Conservation (phyloP, 306 rosid genomes). For the Casuarina glauca region DNA sequence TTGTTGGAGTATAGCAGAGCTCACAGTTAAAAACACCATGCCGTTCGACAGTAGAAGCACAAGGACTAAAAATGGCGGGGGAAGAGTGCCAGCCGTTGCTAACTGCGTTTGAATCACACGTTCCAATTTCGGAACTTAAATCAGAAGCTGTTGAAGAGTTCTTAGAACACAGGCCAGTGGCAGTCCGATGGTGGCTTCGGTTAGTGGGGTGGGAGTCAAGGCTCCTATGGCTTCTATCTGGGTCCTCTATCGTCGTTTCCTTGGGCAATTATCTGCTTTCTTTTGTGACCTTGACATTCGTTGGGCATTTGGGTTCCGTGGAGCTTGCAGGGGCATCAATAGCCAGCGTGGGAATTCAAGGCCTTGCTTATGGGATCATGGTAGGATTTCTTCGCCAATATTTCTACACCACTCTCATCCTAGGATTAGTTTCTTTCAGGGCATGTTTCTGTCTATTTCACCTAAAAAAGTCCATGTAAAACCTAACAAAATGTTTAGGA, state of each 20-base stretch:
- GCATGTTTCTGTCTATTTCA: too few species aligned
- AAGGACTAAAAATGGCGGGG: background rate
- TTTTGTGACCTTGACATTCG: slow-evolving; percentile 49
- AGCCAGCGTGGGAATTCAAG: slow-evolving; percentile 70
- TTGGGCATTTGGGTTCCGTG: slow-evolving; percentile 63
- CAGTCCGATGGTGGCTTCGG: slow-evolving; percentile 41
- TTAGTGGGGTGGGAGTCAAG: slow-evolving; percentile 72
- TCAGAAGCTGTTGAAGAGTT: slow-evolving; percentile 31
- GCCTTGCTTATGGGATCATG: slow-evolving; percentile 81
- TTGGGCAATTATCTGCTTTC: slow-evolving; percentile 44
- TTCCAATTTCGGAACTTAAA: background rate
- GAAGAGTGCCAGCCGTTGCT: background rate
- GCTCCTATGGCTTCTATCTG: slow-evolving; percentile 59
- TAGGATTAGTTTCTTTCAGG: too few species aligned
- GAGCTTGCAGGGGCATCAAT: slow-evolving; percentile 77
- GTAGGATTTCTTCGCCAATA: slow-evolving; percentile 19
- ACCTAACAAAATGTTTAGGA: too few species aligned
- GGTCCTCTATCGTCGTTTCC: slow-evolving; percentile 45
- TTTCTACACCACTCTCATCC: background rate
- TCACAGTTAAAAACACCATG: too few species aligned
- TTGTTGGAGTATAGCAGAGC: too few species aligned
- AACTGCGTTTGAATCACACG: background rate
- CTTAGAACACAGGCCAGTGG: slow-evolving; percentile 26
- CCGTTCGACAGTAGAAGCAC: too few species aligned
- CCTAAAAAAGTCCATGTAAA: background rate